Percentiles rank a stretch among this genome's conserved stretches.
phyloP scores from a whole-genome alignment of 208 protist genomes.

The Angomonas deanei region DNA sequence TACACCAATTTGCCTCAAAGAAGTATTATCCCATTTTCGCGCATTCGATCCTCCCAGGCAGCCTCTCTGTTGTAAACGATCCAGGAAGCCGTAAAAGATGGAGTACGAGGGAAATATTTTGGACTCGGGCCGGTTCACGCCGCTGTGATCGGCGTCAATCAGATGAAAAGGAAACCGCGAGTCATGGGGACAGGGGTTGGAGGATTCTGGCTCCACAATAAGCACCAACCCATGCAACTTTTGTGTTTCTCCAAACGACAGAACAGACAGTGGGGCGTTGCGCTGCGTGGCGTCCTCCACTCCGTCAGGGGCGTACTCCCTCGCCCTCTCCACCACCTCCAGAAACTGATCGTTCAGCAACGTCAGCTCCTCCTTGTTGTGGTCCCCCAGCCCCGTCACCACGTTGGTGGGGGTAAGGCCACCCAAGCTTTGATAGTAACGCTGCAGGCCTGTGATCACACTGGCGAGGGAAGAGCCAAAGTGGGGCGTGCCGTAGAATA shows the following conservation, averaged over 20 bases:
- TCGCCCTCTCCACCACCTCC: constrained; percentile 30
- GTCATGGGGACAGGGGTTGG: constrained; percentile 48
- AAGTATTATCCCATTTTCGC: not conserved
- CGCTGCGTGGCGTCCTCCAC: not conserved
- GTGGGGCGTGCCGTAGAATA: constrained; percentile 72
- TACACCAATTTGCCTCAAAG: not conserved
- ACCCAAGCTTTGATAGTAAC: constrained; percentile 49
- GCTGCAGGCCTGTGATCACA: constrained; percentile 41
- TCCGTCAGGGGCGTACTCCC: not conserved
- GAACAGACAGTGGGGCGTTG: constrained; percentile 12
- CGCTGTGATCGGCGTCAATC: constrained; percentile 44
- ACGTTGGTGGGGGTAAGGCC: constrained; percentile 47
- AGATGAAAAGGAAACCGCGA: constrained; percentile 51
- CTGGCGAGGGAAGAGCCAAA: constrained; percentile 61
- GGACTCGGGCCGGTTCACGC: constrained; percentile 40
- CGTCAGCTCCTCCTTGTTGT: constrained; percentile 37
- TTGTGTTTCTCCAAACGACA: constrained; percentile 56
- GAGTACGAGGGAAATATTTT: constrained; percentile 55
- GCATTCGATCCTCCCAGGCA: constrained; percentile 10
- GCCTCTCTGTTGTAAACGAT: constrained; percentile 46
- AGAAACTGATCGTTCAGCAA: constrained; percentile 48
- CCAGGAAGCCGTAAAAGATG: constrained; percentile 47
- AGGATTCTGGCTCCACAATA: constrained; percentile 55
- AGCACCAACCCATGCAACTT: constrained; percentile 44
- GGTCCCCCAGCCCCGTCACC: constrained; percentile 51